phyloP scores from a whole-genome alignment of 1,284 basidiomycete species.

The Agaricales sp. region DNA sequence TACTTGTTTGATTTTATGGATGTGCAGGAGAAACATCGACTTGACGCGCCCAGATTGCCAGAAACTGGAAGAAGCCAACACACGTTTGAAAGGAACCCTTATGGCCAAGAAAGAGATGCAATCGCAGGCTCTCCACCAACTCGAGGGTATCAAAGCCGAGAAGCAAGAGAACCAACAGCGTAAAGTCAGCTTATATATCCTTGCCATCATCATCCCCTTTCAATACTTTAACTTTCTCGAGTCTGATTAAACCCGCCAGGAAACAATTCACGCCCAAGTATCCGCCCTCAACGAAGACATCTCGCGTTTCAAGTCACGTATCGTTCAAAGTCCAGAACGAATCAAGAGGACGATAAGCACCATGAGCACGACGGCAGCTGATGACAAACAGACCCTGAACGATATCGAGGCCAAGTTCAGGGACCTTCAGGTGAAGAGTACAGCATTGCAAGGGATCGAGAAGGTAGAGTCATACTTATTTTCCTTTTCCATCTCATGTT shows the following conservation, averaged over 20 bases:
- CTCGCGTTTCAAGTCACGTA: constrained; percentile 51
- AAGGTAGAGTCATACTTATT: constrained; percentile 32
- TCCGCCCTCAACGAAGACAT: constrained; percentile 49
- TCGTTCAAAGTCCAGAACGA: constrained; percentile 83
- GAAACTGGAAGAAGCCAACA: background rate
- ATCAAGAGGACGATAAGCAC: constrained; percentile 69
- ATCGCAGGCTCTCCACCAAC: background rate
- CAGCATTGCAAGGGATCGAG: constrained; percentile 63
- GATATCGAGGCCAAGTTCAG: constrained; percentile 61
- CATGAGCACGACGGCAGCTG: constrained; percentile 52
- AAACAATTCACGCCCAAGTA: constrained; percentile 47
- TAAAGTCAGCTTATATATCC: background rate
- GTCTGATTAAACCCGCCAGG: constrained; percentile 25
- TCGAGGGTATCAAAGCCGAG: background rate
- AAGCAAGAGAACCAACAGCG: background rate
- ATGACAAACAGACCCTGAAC: constrained; percentile 51
- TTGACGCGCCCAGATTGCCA: background rate
- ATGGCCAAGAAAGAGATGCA: constrained; percentile 1
- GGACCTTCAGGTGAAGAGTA: constrained; percentile 67
- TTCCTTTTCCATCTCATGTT: background rate
- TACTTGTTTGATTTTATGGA: constrained; percentile 10
- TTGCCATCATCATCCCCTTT: no score
- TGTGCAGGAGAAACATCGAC: background rate
- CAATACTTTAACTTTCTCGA: no score
- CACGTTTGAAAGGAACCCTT: background rate